A percentile compares a stretch with the other conserved stretches of the same genome.
These are phyloP conservation scores for Blastobotrys capitulatus DNA, from an alignment of 1,139 yeast genomes.

Conservation along the genomic window DNA sequence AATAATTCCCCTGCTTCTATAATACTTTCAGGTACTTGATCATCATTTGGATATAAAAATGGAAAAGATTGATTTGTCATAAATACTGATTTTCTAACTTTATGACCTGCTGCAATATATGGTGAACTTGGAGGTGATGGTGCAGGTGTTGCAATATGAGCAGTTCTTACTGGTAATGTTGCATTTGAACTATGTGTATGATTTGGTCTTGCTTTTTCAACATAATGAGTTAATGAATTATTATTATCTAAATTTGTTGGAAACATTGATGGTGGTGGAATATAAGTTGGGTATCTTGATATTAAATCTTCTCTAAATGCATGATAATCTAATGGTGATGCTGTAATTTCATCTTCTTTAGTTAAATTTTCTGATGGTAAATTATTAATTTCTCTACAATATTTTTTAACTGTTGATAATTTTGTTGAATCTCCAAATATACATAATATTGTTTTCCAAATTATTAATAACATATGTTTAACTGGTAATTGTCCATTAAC, in stretches of 20 bases:
- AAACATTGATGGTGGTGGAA: constrained; percentile 43
- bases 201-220: constrained; percentile 56
- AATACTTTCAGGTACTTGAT: constrained; percentile 63
- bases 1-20: constrained; percentile 71
- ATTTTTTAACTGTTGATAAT: constrained; percentile 45
- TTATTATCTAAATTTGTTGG: constrained; percentile 45
- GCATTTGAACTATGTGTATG: constrained; percentile 50
- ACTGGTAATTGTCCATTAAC: constrained; percentile 30
- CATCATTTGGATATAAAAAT: constrained; percentile 58
- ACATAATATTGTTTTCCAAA: constrained; percentile 55
- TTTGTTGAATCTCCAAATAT: constrained; percentile 58
- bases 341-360: constrained; percentile 30
- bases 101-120: constrained; percentile 45
- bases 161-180: constrained; percentile 54
- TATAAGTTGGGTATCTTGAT: constrained; percentile 68
- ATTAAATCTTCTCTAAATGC: constrained; percentile 69
- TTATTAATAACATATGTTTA: constrained; percentile 45
- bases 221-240: constrained; percentile 36
- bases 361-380: constrained; percentile 29
- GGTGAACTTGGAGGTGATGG: constrained; percentile 80
- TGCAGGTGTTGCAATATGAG: constrained; percentile 84
- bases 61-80: constrained; percentile 81
- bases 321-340: constrained; percentile 77
- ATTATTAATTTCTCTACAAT: constrained; percentile 42
- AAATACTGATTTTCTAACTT: constrained; percentile 58